phyloP scores from a whole-genome alignment of 2,329 filamentous ascomycete species.

The Colletotrichum theobromicola region DNA sequence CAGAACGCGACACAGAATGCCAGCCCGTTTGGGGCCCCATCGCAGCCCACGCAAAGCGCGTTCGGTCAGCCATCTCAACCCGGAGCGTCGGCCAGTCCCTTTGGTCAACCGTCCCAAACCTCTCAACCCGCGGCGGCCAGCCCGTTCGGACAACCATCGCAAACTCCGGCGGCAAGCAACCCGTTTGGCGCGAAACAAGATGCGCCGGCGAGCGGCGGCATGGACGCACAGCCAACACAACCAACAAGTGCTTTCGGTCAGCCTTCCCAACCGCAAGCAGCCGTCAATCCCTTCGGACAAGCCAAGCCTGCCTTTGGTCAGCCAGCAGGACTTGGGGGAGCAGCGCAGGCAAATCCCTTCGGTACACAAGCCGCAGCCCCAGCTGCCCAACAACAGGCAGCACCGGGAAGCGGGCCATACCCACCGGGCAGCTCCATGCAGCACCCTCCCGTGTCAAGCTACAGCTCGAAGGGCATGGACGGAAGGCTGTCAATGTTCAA shows the following conservation, averaged over 20 bases:
- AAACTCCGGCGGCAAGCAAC: slow-evolving; percentile 23
- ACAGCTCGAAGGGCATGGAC: slow-evolving; percentile 45
- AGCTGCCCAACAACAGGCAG: slow-evolving; percentile 11
- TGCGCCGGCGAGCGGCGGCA: neutral
- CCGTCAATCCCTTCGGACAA: slow-evolving; percentile 35
- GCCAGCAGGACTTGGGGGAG: slow-evolving; percentile 5
- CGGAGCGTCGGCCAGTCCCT: neutral
- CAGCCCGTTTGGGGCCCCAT: neutral
- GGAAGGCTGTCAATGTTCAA: slow-evolving; percentile 65
- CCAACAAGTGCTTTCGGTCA: slow-evolving; percentile 35
- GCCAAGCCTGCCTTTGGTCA: slow-evolving; percentile 33
- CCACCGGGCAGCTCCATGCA: slow-evolving; percentile 47
- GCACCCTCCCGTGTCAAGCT: slow-evolving; percentile 49
- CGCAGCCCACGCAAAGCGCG: neutral
- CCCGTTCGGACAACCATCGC: slow-evolving; percentile 23
- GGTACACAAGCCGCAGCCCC: slow-evolving; percentile 18
- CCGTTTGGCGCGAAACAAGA: slow-evolving; percentile 30
- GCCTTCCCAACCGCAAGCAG: slow-evolving; percentile 9
- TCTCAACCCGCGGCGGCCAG: slow-evolving; percentile 22
- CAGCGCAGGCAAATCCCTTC: slow-evolving; percentile 28
- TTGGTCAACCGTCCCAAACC: neutral
- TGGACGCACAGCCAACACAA: slow-evolving; percentile 10
- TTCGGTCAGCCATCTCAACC: slow-evolving; percentile 10
- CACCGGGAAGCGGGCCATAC: slow-evolving; percentile 42
- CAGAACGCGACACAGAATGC: slow-evolving; percentile 5